Evolutionary conservation across 768 basidiomycete genomes (phyloP).

Genomic region (Mycena latifolia): DNA sequence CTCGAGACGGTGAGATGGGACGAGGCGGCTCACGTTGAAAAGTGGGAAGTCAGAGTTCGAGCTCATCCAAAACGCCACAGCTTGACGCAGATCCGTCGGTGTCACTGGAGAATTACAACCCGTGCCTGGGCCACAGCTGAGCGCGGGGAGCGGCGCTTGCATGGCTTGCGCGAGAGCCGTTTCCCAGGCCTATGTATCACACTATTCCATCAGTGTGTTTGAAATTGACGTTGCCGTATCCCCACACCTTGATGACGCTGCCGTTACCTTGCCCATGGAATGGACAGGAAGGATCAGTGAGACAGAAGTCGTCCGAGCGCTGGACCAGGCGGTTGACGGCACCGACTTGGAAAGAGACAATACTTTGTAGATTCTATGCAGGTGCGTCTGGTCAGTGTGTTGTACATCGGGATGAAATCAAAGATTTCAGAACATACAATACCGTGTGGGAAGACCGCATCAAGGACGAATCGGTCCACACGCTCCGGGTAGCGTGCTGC

Average conservation of each 20-base stretch:
- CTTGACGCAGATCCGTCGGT: conserved; percentile 10
- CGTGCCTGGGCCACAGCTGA: conserved; percentile 1
- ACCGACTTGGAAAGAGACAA: conserved; percentile 23
- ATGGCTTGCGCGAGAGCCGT: conserved; percentile 10
- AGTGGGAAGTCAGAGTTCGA: conserved; percentile 20
- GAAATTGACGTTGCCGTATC: neutral
- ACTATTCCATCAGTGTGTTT: too few species aligned
- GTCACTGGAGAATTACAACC: conserved; percentile 23
- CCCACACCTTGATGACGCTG: conserved; percentile 50
- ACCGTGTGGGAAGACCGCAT: conserved; percentile 23
- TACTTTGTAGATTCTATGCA: too few species aligned
- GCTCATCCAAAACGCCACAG: neutral
- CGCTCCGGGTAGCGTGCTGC: conserved; percentile 25
- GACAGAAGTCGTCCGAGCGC: conserved; percentile 36
- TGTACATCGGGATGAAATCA: too few species aligned
- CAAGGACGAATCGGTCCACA: conserved; percentile 31
- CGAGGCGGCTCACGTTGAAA: conserved; percentile 22
- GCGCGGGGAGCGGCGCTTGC: conserved; percentile 7
- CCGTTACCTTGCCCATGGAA: conserved; percentile 37
- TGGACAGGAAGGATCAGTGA: conserved; percentile 32
- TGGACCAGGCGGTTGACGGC: conserved; percentile 33
- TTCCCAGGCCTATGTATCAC: conserved; percentile 20
- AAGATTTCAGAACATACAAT: neutral
- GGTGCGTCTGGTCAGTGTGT: too few species aligned
- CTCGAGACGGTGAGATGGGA: too few species aligned